Conservation (phyloP, 108 stramenopile species). For the Skeletonema costatum region DNA sequence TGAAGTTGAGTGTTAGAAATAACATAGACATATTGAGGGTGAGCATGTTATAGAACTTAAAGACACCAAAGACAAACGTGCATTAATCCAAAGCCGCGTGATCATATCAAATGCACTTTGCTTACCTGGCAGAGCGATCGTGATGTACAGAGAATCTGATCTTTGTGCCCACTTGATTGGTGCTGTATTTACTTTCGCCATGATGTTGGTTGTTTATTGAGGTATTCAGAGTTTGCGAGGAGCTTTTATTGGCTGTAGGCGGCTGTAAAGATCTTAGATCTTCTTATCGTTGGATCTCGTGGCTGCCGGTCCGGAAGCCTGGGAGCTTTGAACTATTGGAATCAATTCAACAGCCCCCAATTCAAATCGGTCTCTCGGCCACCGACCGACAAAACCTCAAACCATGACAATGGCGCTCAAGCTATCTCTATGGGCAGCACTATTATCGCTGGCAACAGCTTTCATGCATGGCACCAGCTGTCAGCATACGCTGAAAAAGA, state of each 20-base stretch:
- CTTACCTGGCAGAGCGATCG: constrained; percentile 87
- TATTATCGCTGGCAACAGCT: background rate
- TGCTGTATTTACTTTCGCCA: constrained; percentile 66
- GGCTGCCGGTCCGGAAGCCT: too few species aligned
- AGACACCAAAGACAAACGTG: background rate
- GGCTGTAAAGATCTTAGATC: background rate
- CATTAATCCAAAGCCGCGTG: background rate
- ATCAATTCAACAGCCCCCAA: background rate
- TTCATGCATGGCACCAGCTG: background rate
- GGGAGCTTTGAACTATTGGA: background rate
- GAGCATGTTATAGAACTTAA: background rate
- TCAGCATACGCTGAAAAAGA: background rate
- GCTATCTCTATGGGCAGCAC: background rate
- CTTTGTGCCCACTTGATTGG: constrained; percentile 96
- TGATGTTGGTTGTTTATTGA: constrained; percentile 18
- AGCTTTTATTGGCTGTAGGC: background rate
- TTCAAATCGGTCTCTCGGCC: too few species aligned
- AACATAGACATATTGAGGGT: background rate
- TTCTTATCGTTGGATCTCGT: background rate
- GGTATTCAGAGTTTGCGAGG: background rate
- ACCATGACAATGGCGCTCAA: background rate
- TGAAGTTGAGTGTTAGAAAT: background rate
- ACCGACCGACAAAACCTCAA: too few species aligned
- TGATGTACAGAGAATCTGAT: constrained; percentile 90
- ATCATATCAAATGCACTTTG: constrained; percentile 1